These are phyloP conservation scores for Martensiomyces pterosporus DNA, from an alignment of 192 early-diverging fungal species.

Conservation along the genomic window DNA sequence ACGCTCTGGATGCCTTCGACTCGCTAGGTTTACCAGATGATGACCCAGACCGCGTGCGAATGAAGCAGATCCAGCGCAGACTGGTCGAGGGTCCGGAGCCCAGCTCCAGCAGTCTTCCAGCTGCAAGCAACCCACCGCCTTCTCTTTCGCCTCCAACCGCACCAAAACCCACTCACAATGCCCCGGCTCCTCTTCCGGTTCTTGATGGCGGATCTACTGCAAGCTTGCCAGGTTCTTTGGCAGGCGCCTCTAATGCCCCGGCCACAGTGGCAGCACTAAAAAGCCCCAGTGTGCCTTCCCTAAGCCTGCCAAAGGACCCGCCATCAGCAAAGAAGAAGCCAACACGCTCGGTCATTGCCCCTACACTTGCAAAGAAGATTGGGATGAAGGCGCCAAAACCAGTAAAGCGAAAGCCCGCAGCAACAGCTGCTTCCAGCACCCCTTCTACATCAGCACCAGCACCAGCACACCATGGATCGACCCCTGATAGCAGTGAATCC, in stretches of 20 bases:
- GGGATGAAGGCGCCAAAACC: constrained; percentile 5
- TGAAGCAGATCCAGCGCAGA: constrained; percentile 8
- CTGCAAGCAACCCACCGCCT: too few species aligned
- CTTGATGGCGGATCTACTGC: too few species aligned
- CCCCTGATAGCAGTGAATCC: too few species aligned
- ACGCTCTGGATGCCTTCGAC: constrained; percentile 54
- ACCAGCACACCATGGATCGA: too few species aligned
- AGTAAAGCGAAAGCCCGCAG: constrained; percentile 4
- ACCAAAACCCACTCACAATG: too few species aligned
- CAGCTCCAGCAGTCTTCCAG: not conserved
- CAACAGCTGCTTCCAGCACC: not conserved
- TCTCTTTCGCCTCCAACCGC: too few species aligned
- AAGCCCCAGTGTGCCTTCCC: constrained; percentile 3
- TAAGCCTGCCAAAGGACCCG: constrained; percentile 9
- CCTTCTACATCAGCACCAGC: too few species aligned
- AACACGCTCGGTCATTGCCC: constrained; percentile 26
- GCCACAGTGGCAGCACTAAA: constrained; percentile 3
- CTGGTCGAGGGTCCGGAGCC: not conserved
- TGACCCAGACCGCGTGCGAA: constrained; percentile 45
- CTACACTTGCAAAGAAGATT: constrained; percentile 17
- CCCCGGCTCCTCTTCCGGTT: too few species aligned
- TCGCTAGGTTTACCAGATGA: constrained; percentile 42
- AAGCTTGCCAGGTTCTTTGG: not conserved
- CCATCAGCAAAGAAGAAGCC: constrained; percentile 33
- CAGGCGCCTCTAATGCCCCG: not conserved